phyloP scores from a whole-genome alignment of 257 asterid genomes.

The Lithospermum erythrorhizon region DNA sequence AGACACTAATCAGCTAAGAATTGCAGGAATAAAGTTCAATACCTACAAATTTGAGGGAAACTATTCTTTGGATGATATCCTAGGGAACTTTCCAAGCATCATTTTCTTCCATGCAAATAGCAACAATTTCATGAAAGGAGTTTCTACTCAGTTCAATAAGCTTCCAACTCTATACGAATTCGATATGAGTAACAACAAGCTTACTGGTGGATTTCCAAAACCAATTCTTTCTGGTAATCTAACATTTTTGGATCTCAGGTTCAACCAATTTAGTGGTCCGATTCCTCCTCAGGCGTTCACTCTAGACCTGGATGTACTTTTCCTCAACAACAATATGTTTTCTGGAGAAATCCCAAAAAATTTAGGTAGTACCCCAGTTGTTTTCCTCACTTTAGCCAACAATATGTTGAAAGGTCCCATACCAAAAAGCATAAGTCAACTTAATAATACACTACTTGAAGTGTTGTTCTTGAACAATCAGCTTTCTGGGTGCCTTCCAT shows the following conservation, averaged over 20 bases:
- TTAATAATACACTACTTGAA: slow-evolving; percentile 22
- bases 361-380: slow-evolving; percentile 31
- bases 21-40: slow-evolving; percentile 44
- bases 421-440: slow-evolving; percentile 40
- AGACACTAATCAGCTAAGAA: slow-evolving; percentile 9
- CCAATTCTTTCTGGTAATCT: slow-evolving; percentile 32
- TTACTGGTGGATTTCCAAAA: slow-evolving; percentile 36
- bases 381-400: slow-evolving; percentile 46
- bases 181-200: slow-evolving; percentile 58
- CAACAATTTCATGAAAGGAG: slow-evolving; percentile 27
- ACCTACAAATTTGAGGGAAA: slow-evolving; percentile 8
- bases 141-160: slow-evolving; percentile 21
- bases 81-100: slow-evolving; percentile 18
- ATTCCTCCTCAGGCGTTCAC: slow-evolving; percentile 32
- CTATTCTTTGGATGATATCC: slow-evolving; percentile 11
- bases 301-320: slow-evolving; percentile 52
- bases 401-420: slow-evolving; percentile 40
- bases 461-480: slow-evolving; percentile 32
- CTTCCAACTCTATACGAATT: slow-evolving; percentile 35
- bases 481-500: slow-evolving; percentile 56
- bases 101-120: slow-evolving; percentile 49
- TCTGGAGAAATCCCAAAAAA: slow-evolving; percentile 27
- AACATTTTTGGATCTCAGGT: slow-evolving; percentile 56
- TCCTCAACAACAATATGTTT: slow-evolving; percentile 54
- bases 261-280: slow-evolving; percentile 30